Percentiles rank a stretch among this genome's conserved stretches.
phyloP scores from a whole-genome alignment of 495 filamentous ascomycete species.

The Xylaria longipes region DNA sequence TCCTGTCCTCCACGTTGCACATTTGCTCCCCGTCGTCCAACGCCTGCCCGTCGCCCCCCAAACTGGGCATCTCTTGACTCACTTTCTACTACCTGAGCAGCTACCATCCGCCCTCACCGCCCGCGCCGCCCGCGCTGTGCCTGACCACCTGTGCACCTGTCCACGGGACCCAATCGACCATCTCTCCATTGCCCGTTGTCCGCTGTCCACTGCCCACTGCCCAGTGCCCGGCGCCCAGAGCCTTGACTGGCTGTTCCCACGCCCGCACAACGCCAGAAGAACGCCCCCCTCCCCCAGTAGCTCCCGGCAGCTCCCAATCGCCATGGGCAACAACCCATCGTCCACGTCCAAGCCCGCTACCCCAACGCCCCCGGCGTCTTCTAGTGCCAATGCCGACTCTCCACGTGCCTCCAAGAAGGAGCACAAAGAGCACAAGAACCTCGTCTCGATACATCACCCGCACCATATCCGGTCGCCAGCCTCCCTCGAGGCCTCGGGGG shows the following conservation, averaged over 20 bases:
- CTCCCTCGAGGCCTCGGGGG: conserved; percentile 59
- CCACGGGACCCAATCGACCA: conserved; percentile 29
- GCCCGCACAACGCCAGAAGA: conserved; percentile 23
- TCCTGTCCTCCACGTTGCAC: conserved; percentile 24
- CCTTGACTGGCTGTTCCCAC: conserved; percentile 15
- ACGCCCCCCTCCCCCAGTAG: conserved; percentile 23
- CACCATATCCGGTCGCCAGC: conserved; percentile 50
- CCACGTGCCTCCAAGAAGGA: conserved; percentile 43
- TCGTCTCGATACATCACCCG: conserved; percentile 38
- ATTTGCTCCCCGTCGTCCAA: conserved; percentile 4
- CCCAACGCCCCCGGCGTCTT: conserved; percentile 42
- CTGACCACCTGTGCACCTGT: background rate
- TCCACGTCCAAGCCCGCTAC: conserved; percentile 42
- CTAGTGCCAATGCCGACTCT: conserved; percentile 41
- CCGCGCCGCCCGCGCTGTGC: conserved; percentile 9
- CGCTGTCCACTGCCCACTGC: conserved; percentile 13
- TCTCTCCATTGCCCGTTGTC: conserved; percentile 10
- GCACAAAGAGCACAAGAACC: conserved; percentile 39
- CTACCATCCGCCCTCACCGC: conserved; percentile 25
- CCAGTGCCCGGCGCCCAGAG: conserved; percentile 8
- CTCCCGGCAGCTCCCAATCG: conserved; percentile 24
- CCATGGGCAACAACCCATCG: conserved; percentile 54
- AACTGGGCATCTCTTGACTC: conserved; percentile 25
- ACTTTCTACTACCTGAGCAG: conserved; percentile 11
- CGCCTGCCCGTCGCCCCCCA: conserved; percentile 15